phyloP scores from a whole-genome alignment of 75 land plant genomes.

The Chamaecyparis obtusa region DNA sequence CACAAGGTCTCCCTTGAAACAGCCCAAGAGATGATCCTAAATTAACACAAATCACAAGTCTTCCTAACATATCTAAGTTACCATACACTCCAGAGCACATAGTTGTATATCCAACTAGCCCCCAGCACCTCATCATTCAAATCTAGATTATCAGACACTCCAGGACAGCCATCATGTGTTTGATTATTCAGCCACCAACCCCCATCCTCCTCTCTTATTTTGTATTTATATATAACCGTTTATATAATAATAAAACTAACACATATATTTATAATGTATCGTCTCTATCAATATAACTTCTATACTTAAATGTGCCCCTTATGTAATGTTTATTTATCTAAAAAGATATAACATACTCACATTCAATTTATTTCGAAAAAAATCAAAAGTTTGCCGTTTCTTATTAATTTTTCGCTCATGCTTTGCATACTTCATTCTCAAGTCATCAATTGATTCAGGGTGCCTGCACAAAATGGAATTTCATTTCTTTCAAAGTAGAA shows the following conservation, averaged over 20 bases:
- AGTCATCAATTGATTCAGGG: constrained; percentile 74
- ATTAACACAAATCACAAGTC: too few relatives aligned
- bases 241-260: too few relatives aligned
- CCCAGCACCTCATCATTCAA: too few relatives aligned
- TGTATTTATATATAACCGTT: too few relatives aligned
- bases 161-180: too few relatives aligned
- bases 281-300: too few relatives aligned
- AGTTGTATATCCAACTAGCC: background rate
- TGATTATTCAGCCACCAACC: too few relatives aligned
- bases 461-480: constrained; percentile 30
- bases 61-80: background rate
- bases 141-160: too few relatives aligned
- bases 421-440: constrained; percentile 39
- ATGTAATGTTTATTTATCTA: too few relatives aligned
- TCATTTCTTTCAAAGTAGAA: background rate
- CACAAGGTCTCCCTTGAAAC: background rate
- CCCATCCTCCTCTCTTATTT: too few relatives aligned
- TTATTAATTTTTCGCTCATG: constrained; percentile 49
- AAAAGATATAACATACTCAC: constrained; percentile 28
- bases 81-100: background rate
- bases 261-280: too few relatives aligned
- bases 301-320: background rate
- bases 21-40: too few relatives aligned
- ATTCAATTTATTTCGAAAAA: constrained; percentile 50
- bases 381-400: constrained; percentile 40